phyloP scores from a whole-genome alignment of 371 early-diverging fungal genomes.

The Mucor piriformis region DNA sequence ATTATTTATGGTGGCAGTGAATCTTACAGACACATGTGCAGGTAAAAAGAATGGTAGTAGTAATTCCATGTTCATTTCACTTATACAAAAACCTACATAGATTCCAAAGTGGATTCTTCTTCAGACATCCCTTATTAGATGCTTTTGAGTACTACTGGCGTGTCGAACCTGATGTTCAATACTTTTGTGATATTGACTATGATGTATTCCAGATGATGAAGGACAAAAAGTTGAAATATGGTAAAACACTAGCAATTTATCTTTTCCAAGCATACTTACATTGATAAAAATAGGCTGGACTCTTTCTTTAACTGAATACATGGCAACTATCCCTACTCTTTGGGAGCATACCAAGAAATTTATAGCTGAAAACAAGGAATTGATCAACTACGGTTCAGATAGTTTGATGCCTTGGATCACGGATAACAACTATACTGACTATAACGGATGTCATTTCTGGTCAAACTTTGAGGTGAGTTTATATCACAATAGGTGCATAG shows the following conservation, averaged over 20 bases:
- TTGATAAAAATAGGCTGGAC: constrained; percentile 83
- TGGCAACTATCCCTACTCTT: constrained; percentile 81
- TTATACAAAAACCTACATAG: constrained; percentile 24
- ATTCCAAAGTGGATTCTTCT: constrained; percentile 93
- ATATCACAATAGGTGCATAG: too few relatives aligned
- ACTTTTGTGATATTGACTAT: constrained; percentile 84
- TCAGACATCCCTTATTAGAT: constrained; percentile 77
- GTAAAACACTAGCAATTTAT: constrained; percentile 17
- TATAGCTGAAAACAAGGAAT: constrained; percentile 51
- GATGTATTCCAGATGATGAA: constrained; percentile 91
- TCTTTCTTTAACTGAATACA: constrained; percentile 81
- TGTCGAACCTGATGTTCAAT: constrained; percentile 89
- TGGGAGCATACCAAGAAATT: constrained; percentile 73
- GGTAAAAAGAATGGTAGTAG: constrained; percentile 33
- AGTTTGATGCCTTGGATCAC: constrained; percentile 36
- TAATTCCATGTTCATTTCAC: neutral
- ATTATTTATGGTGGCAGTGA: constrained; percentile 85
- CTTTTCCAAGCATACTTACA: too few relatives aligned
- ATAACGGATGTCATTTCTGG: constrained; percentile 89
- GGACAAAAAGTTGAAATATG: constrained; percentile 83
- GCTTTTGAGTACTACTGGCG: constrained; percentile 95
- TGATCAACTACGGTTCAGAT: constrained; percentile 21
- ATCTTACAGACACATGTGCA: constrained; percentile 95
- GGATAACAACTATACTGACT: constrained; percentile 34
- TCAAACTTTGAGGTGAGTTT: constrained; percentile 44